Evolutionary conservation across 192 early-diverging fungal species (phyloP).

Genomic region (Funneliformis mosseae): DNA sequence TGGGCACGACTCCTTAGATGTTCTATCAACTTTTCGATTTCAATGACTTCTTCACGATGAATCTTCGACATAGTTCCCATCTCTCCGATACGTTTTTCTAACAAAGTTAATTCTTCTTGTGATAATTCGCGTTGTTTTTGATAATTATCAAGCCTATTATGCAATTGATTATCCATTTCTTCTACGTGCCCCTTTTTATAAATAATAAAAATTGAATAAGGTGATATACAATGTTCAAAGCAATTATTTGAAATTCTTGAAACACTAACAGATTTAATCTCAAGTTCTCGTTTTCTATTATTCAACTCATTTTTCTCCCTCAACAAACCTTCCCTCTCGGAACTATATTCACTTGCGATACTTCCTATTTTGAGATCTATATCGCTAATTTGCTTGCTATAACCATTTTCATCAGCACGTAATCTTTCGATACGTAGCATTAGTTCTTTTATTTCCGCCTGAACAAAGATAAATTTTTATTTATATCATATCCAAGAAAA

Average conservation of each 20-base stretch:
- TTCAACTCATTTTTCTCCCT: constrained; percentile 27
- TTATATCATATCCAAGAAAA: not conserved
- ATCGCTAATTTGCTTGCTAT: not conserved
- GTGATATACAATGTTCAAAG: too few relatives aligned
- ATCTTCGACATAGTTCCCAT: not conserved
- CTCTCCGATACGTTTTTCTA: constrained; percentile 8
- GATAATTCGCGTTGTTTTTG: not conserved
- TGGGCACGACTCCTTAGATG: not conserved
- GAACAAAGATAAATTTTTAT: not conserved
- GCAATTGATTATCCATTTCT: constrained; percentile 15
- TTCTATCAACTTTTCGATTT: constrained; percentile 18
- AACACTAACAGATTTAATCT: constrained; percentile 15
- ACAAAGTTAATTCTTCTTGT: not conserved
- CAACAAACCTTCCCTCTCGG: not conserved
- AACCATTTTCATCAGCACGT: constrained; percentile 1
- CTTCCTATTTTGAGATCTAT: constrained; percentile 21
- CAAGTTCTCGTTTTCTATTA: not conserved
- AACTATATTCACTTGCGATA: constrained; percentile 4
- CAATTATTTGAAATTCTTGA: not conserved
- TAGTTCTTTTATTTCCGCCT: constrained; percentile 15
- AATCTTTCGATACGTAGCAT: constrained; percentile 14
- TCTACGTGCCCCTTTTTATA: constrained; percentile 3
- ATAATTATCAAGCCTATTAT: constrained; percentile 18
- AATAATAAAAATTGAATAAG: not conserved
- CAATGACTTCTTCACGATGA: constrained; percentile 13